Conservation (phyloP, 2,329 filamentous ascomycete species). For the Mariannaea sp. region DNA sequence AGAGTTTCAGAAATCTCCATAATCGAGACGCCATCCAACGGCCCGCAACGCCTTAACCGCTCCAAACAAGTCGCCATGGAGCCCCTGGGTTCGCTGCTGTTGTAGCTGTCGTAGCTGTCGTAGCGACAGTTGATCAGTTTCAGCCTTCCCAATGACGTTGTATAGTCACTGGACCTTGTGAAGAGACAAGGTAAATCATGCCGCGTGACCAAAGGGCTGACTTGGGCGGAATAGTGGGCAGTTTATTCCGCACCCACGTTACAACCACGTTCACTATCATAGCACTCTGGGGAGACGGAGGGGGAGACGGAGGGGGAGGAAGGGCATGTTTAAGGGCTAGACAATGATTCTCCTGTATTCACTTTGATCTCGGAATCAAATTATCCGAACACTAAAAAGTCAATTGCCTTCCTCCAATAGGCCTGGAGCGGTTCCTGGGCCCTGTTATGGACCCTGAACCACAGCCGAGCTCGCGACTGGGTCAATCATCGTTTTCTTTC, state of each 20-base stretch:
- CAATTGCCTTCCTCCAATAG: not conserved
- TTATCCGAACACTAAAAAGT: not conserved
- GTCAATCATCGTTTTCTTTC: not conserved
- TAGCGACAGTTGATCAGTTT: too few species aligned
- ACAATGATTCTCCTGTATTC: not conserved
- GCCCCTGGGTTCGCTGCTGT: not conserved
- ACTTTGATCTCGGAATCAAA: not conserved
- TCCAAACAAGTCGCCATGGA: not conserved
- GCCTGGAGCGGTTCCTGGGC: not conserved
- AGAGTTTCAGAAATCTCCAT: not conserved
- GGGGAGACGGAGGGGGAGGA: too few species aligned
- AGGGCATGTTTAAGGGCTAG: not conserved
- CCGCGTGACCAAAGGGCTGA: too few species aligned
- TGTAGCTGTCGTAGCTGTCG: not conserved
- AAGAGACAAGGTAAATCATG: too few species aligned
- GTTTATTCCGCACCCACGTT: conserved; percentile 8
- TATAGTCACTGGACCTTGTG: too few species aligned
- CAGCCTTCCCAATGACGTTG: too few species aligned
- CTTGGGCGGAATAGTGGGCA: too few species aligned
- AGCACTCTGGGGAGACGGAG: too few species aligned
- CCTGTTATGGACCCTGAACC: not conserved
- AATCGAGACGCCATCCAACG: conserved; percentile 5
- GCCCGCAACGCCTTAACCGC: conserved; percentile 2
- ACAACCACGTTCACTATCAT: not conserved
- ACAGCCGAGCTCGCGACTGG: not conserved